Conservation (phyloP, 73 alveolate genomes). For the Tetrahymena borealis region DNA sequence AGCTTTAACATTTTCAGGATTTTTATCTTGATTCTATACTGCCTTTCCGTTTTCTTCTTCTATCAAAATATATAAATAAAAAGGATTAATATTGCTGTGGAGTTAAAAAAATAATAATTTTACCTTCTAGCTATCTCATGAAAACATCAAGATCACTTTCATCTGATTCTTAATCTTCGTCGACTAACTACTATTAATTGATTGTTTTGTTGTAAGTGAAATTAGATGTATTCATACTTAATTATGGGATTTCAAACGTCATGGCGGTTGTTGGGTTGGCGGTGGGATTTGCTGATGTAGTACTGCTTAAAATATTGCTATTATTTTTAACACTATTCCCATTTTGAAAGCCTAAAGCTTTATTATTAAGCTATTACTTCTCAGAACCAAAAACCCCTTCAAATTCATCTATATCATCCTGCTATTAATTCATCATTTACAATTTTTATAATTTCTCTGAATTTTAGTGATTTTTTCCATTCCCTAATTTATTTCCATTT, state of each 20-base stretch:
- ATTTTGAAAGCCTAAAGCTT: neutral
- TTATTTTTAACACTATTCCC: neutral
- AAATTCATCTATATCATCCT: neutral
- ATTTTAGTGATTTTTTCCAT: neutral
- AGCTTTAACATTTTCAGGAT: conserved; percentile 40
- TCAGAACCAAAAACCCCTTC: neutral
- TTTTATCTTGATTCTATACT: conserved; percentile 41
- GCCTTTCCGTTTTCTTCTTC: conserved; percentile 46
- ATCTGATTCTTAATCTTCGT: conserved; percentile 51
- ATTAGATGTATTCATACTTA: neutral
- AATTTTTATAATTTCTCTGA: neutral
- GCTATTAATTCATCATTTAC: neutral
- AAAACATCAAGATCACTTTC: conserved; percentile 71
- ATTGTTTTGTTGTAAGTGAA: neutral
- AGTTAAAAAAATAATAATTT: neutral
- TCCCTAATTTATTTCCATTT: conserved; percentile 3
- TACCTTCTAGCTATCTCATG: conserved; percentile 59
- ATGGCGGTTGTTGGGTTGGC: neutral
- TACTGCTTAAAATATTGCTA: neutral
- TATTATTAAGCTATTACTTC: neutral
- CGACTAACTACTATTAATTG: conserved; percentile 16
- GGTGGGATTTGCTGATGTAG: neutral
- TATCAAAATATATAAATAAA: neutral
- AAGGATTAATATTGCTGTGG: neutral
- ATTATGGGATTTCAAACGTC: neutral